These are phyloP conservation scores for Saturnispora kantuleensis DNA, from an alignment of 805 yeast genomes.

Conservation along the genomic window DNA sequence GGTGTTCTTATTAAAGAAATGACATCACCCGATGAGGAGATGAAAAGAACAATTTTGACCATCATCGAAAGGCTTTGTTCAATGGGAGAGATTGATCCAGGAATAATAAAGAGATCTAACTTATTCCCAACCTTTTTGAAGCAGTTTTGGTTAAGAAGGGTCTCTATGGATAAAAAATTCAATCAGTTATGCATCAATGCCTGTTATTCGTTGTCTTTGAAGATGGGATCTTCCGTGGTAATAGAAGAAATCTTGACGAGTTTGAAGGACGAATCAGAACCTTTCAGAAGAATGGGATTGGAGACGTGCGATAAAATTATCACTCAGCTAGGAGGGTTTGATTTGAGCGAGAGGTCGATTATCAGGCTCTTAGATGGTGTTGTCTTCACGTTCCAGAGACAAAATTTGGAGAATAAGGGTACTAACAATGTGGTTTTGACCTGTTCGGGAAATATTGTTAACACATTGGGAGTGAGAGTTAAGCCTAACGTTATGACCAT, in stretches of 20 bases:
- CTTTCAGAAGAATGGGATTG: conserved; percentile 67
- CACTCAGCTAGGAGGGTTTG: conserved; percentile 40
- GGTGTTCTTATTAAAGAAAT: conserved; percentile 61
- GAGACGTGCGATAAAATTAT: conserved; percentile 57
- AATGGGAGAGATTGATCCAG: conserved; percentile 45
- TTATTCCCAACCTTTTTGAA: conserved; percentile 49
- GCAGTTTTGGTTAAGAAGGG: conserved; percentile 73
- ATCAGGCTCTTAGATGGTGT: conserved; percentile 74
- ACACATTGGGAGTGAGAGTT: conserved; percentile 51
- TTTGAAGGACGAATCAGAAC: conserved; percentile 76
- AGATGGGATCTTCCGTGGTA: conserved; percentile 54
- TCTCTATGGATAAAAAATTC: conserved; percentile 57
- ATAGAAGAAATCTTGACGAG: conserved; percentile 46
- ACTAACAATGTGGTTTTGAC: conserved; percentile 33
- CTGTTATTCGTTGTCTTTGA: conserved; percentile 54
- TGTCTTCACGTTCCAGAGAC: conserved; percentile 73
- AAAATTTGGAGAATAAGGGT: conserved; percentile 39
- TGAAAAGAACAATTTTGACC: conserved; percentile 62
- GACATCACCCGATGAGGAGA: conserved; percentile 75
- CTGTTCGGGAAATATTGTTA: conserved; percentile 56
- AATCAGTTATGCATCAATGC: conserved; percentile 61
- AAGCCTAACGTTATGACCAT: conserved; percentile 67
- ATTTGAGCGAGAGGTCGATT: conserved; percentile 46
- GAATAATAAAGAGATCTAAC: conserved; percentile 41
- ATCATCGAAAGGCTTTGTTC: conserved; percentile 60